Evolutionary conservation across 805 yeast genomes (phyloP).

Genomic region (Hyphopichia homilentoma): DNA sequence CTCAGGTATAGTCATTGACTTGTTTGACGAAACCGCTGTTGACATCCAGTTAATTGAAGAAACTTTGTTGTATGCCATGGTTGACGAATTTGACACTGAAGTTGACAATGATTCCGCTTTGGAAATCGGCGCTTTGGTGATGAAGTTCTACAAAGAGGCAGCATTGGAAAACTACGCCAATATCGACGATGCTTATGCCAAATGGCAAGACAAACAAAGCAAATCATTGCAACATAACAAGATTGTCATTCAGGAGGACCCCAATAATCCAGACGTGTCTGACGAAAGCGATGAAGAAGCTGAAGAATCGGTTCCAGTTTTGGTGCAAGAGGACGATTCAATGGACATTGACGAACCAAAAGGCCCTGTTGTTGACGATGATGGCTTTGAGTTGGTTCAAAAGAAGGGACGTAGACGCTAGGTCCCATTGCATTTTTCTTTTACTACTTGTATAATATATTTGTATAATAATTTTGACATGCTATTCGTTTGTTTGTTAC

Average conservation of each 20-base stretch:
- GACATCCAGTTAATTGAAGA: constrained; percentile 82
- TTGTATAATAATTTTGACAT: background rate
- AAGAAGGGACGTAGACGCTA: constrained; percentile 55
- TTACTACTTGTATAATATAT: background rate
- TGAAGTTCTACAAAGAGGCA: constrained; percentile 67
- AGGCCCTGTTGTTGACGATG: constrained; percentile 83
- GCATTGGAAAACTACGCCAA: constrained; percentile 44
- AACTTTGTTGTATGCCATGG: constrained; percentile 82
- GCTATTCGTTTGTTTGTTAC: constrained; percentile 1
- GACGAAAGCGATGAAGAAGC: constrained; percentile 45
- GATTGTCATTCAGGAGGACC: constrained; percentile 55
- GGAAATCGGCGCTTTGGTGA: constrained; percentile 62
- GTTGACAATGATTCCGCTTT: constrained; percentile 89
- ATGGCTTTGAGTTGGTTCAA: constrained; percentile 88
- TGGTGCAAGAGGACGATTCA: constrained; percentile 17
- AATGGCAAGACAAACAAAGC: constrained; percentile 54
- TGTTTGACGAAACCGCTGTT: constrained; percentile 64
- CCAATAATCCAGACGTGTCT: constrained; percentile 56
- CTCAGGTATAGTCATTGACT: constrained; percentile 73
- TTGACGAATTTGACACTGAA: constrained; percentile 87
- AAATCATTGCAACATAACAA: constrained; percentile 23
- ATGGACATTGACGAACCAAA: constrained; percentile 32
- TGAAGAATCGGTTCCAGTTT: constrained; percentile 37
- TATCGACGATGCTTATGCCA: constrained; percentile 57
- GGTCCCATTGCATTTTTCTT: too few relatives aligned